Evolutionary conservation across 345 rosid genomes (phyloP).

Genomic region (Lenwebbia sp.): DNA sequence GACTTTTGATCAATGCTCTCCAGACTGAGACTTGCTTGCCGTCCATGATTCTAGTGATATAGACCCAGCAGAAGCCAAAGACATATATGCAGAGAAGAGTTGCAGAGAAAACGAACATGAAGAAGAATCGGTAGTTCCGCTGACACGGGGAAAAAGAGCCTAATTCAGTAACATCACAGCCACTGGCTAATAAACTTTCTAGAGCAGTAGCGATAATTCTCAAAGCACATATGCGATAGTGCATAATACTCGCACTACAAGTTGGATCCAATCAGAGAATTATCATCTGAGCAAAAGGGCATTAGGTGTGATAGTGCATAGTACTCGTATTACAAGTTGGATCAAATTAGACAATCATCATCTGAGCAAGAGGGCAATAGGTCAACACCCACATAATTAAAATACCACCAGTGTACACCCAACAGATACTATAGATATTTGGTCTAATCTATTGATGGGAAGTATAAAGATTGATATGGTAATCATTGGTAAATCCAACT

Average conservation of each 20-base stretch:
- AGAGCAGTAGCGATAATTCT: not conserved
- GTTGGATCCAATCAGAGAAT: not conserved
- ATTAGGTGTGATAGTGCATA: not conserved
- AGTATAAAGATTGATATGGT: not conserved
- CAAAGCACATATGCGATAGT: not conserved
- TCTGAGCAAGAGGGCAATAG: not conserved
- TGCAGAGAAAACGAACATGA: slow-evolving; percentile 66
- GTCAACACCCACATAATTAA: not conserved
- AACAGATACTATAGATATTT: not conserved
- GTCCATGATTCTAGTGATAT: slow-evolving; percentile 55
- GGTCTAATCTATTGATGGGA: not conserved
- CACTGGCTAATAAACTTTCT: not conserved
- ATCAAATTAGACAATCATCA: not conserved
- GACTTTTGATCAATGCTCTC: slow-evolving; percentile 76
- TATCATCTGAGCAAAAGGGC: not conserved
- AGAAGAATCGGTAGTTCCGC: slow-evolving; percentile 97
- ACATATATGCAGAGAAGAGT: slow-evolving; percentile 80
- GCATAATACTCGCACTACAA: not conserved
- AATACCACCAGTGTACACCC: not conserved
- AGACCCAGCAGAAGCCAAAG: slow-evolving; percentile 88
- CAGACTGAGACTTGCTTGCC: slow-evolving; percentile 51
- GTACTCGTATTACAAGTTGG: not conserved
- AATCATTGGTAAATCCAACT: not conserved
- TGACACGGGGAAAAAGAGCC: slow-evolving; percentile 28
- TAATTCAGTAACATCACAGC: not conserved